Conservation (phyloP, 2,329 filamentous ascomycete species). For the Cordyceps cateniannulata region DNA sequence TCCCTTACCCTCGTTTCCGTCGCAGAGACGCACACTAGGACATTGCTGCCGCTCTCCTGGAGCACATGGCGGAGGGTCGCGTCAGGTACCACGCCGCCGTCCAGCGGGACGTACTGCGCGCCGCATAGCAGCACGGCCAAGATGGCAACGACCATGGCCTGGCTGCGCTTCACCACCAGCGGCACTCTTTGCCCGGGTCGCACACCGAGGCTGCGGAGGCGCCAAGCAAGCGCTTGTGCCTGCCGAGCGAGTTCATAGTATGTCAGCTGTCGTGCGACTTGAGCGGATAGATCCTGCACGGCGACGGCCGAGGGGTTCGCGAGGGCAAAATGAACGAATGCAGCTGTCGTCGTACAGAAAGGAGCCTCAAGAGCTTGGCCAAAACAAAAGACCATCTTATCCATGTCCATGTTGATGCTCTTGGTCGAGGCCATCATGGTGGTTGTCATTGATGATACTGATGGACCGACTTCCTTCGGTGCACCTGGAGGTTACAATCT, state of each 20-base stretch:
- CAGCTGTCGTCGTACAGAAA: conserved; percentile 32
- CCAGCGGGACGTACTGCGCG: conserved; percentile 54
- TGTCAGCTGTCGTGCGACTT: conserved; percentile 28
- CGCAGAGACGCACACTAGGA: conserved; percentile 41
- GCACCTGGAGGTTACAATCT: not conserved
- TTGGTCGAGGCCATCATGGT: not conserved
- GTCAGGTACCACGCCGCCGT: conserved; percentile 46
- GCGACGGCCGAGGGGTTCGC: conserved; percentile 31
- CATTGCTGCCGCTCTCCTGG: conserved; percentile 35
- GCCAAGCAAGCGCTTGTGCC: conserved; percentile 35
- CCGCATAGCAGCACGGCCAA: conserved; percentile 50
- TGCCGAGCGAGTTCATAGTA: conserved; percentile 38
- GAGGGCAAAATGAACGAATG: conserved; percentile 32
- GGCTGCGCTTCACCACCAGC: conserved; percentile 47
- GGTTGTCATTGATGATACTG: not conserved
- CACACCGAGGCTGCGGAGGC: conserved; percentile 33
- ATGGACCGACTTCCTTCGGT: not conserved
- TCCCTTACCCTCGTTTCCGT: conserved; percentile 27
- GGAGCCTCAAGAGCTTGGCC: conserved; percentile 22
- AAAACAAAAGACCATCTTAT: conserved; percentile 14
- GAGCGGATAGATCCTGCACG: conserved; percentile 29
- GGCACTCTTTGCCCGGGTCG: conserved; percentile 41
- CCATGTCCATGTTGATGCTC: conserved; percentile 8
- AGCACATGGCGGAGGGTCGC: conserved; percentile 43
- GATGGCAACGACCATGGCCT: conserved; percentile 52